These are phyloP conservation scores for Alternaria rosae DNA, from an alignment of 2,329 filamentous ascomycete species.

Conservation along the genomic window DNA sequence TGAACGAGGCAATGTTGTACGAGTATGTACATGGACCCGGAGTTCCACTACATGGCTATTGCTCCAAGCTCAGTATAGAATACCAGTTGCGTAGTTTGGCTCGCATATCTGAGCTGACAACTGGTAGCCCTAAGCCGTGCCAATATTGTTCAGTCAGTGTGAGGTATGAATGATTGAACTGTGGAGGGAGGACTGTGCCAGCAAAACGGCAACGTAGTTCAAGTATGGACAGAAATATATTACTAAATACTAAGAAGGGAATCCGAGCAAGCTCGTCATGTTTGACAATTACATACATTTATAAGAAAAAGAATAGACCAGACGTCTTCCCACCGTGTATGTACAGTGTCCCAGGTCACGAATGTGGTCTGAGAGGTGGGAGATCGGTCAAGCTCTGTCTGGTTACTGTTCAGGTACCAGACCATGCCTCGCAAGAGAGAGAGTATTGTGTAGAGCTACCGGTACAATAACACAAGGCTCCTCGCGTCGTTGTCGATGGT, in stretches of 20 bases:
- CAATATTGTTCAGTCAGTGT: neutral
- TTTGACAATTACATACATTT: neutral
- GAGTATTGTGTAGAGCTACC: constrained; percentile 9
- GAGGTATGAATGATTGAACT: neutral
- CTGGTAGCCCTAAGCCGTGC: neutral
- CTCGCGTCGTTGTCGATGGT: neutral
- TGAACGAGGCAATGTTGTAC: neutral
- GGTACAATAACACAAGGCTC: constrained; percentile 8
- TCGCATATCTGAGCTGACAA: neutral
- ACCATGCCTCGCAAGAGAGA: neutral
- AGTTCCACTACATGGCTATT: neutral
- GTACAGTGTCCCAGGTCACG: constrained; percentile 3
- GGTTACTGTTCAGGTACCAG: neutral
- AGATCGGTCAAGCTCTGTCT: constrained; percentile 11
- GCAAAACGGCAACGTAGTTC: neutral
- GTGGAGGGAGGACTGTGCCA: neutral
- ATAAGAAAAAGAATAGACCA: constrained; percentile 14
- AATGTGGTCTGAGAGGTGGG: constrained; percentile 5
- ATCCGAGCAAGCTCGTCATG: neutral
- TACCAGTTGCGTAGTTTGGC: neutral
- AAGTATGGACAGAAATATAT: neutral
- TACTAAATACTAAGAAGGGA: neutral
- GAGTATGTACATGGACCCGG: neutral
- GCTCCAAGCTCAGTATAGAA: neutral
- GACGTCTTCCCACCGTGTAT: neutral